These are phyloP conservation scores for Holtermannia corniformis DNA, from an alignment of 768 basidiomycete species.

Conservation along the genomic window DNA sequence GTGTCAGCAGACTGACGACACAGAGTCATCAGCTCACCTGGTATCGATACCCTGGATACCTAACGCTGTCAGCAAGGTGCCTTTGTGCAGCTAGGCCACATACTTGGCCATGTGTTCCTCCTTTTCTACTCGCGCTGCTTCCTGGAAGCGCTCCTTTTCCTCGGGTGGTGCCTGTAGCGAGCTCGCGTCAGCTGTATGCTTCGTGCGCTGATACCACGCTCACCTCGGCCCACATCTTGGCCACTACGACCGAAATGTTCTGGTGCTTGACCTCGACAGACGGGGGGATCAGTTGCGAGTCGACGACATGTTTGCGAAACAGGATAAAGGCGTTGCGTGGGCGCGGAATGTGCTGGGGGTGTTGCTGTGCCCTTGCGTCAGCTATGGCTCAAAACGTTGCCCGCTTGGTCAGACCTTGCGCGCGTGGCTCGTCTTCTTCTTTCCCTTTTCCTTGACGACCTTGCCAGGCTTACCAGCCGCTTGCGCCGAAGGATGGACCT, in stretches of 20 bases:
- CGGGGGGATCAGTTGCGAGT: slow-evolving; percentile 52
- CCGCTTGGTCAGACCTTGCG: slow-evolving; percentile 21
- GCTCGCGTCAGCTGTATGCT: no score
- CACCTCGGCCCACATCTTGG: slow-evolving; percentile 58
- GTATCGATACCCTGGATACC: slow-evolving; percentile 40
- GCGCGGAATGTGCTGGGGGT: slow-evolving; percentile 54
- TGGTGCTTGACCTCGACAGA: slow-evolving; percentile 61
- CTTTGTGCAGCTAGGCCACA: slow-evolving; percentile 1
- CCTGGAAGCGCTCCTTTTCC: slow-evolving; percentile 35
- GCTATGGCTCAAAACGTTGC: not conserved
- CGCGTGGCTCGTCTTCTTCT: slow-evolving; percentile 30
- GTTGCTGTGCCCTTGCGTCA: slow-evolving; percentile 14
- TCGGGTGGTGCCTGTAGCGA: slow-evolving; percentile 23
- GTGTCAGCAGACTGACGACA: not conserved
- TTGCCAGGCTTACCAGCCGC: not conserved
- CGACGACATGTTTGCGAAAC: slow-evolving; percentile 64
- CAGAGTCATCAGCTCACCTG: slow-evolving; percentile 4
- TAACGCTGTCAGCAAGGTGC: slow-evolving; percentile 4
- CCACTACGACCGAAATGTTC: slow-evolving; percentile 61
- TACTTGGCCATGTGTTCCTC: slow-evolving; percentile 39
- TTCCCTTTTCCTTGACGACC: no score
- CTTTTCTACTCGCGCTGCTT: slow-evolving; percentile 36
- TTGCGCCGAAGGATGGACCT: not conserved
- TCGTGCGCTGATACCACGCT: slow-evolving; percentile 2
- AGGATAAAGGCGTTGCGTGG: slow-evolving; percentile 72